phyloP scores from a whole-genome alignment of 768 basidiomycete species.

The Termitomyces sp. region DNA sequence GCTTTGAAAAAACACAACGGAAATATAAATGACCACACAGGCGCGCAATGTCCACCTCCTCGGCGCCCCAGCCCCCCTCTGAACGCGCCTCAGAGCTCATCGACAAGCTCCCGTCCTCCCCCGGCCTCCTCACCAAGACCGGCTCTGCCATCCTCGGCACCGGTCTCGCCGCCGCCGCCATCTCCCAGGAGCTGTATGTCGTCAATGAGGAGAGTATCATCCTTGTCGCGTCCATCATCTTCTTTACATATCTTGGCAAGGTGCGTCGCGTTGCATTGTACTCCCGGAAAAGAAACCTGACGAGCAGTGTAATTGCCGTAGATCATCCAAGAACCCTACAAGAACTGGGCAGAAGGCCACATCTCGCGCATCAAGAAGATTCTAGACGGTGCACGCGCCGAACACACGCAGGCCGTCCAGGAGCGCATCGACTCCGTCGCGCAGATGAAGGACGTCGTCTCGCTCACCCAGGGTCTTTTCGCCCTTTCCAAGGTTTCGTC shows the following conservation, averaged over 20 bases:
- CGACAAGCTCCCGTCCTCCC: constrained; percentile 80
- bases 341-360: constrained; percentile 87
- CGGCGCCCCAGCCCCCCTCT: constrained; percentile 59
- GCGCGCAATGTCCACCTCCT: constrained; percentile 58
- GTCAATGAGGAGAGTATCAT: constrained; percentile 95
- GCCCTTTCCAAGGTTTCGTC: constrained; percentile 92
- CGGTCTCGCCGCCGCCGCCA: constrained; percentile 83
- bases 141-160: constrained; percentile 89
- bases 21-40: constrained; percentile 24
- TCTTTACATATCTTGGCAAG: constrained; percentile 79
- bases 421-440: constrained; percentile 88
- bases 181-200: constrained; percentile 96
- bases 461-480: constrained; percentile 87
- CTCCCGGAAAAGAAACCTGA: no score
- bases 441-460: constrained; percentile 94
- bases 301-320: no score
- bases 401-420: constrained; percentile 92
- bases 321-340: constrained; percentile 83
- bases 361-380: constrained; percentile 79
- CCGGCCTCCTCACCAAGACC: constrained; percentile 89
- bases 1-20: constrained; percentile 9
- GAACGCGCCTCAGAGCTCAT: constrained; percentile 90
- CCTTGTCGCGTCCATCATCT: constrained; percentile 75
- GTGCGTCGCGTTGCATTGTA: constrained; percentile 29
- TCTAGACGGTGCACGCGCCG: constrained; percentile 74